Conservation (phyloP, 352 stramenopile species). For the Globisporangium cystogenes region DNA sequence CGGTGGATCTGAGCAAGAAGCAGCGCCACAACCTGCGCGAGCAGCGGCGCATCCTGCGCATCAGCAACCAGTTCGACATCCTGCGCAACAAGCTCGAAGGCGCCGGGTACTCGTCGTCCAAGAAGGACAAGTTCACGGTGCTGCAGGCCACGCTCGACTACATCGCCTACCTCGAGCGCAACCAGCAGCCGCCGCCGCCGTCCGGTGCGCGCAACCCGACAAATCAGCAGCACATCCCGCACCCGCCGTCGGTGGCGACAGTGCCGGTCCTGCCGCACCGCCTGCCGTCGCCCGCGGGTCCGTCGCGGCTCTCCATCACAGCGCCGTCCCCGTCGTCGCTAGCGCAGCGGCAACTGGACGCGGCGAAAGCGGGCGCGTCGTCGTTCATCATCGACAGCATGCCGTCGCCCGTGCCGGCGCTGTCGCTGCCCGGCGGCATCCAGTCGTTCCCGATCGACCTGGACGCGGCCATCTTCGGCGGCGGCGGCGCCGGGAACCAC, state of each 20-base stretch:
- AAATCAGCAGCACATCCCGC: slow-evolving; percentile 15
- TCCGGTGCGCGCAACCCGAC: slow-evolving; percentile 8
- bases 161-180: slow-evolving; percentile 67
- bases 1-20: slow-evolving; percentile 73
- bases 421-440: slow-evolving; percentile 60
- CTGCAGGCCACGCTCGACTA: slow-evolving; percentile 82
- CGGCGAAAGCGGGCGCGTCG: slow-evolving; percentile 12
- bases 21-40: slow-evolving; percentile 82
- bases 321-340: slow-evolving; percentile 24
- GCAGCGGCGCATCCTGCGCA: slow-evolving; percentile 73
- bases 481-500: slow-evolving; percentile 8
- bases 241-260: slow-evolving; percentile 13
- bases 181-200: slow-evolving; percentile 25
- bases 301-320: slow-evolving; percentile 41
- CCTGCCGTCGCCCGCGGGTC: slow-evolving; percentile 25
- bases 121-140: slow-evolving; percentile 87
- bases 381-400: slow-evolving; percentile 77
- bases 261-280: slow-evolving; percentile 16
- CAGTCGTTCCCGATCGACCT: slow-evolving; percentile 65
- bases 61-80: slow-evolving; percentile 84
- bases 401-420: slow-evolving; percentile 60
- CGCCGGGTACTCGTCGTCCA: slow-evolving; percentile 64
- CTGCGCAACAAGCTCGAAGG: slow-evolving; percentile 68
- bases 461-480: slow-evolving; percentile 31
- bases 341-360: slow-evolving; percentile 11